Conservation (phyloP, 805 yeast species). For the Scheffersomyces coipomensis region DNA sequence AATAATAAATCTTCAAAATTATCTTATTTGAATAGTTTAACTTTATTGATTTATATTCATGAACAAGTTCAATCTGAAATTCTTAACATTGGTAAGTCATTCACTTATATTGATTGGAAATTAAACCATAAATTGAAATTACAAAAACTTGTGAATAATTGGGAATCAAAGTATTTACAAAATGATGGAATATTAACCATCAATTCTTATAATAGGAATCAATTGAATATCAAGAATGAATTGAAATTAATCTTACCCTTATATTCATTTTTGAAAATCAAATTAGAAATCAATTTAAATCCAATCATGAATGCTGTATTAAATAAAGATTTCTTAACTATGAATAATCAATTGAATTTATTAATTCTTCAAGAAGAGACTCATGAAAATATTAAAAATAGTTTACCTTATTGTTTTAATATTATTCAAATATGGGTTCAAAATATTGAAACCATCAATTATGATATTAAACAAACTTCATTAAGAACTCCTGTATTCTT, state of each 20-base stretch:
- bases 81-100: slow-evolving; percentile 34
- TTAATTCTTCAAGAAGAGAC: slow-evolving; percentile 37
- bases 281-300: slow-evolving; percentile 60
- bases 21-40: slow-evolving; percentile 50
- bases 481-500: slow-evolving; percentile 76
- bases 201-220: slow-evolving; percentile 46
- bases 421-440: slow-evolving; percentile 71
- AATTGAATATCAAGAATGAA: slow-evolving; percentile 53
- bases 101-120: slow-evolving; percentile 63
- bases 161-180: slow-evolving; percentile 64
- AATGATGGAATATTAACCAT: slow-evolving; percentile 64
- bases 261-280: slow-evolving; percentile 63
- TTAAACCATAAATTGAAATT: slow-evolving; percentile 58
- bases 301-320: slow-evolving; percentile 62
- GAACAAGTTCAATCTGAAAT: slow-evolving; percentile 61
- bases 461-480: slow-evolving; percentile 63
- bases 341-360: slow-evolving; percentile 53
- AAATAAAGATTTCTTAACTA: slow-evolving; percentile 64
- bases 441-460: slow-evolving; percentile 58
- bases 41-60: slow-evolving; percentile 63
- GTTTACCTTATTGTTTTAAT: slow-evolving; percentile 55
- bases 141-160: slow-evolving; percentile 55
- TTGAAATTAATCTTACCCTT: slow-evolving; percentile 67
- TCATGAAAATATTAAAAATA: slow-evolving; percentile 60
- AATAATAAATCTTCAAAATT: slow-evolving; percentile 14